Evolutionary conservation across 148 eudicot species (phyloP).

Genomic region (Cornus controversa): DNA sequence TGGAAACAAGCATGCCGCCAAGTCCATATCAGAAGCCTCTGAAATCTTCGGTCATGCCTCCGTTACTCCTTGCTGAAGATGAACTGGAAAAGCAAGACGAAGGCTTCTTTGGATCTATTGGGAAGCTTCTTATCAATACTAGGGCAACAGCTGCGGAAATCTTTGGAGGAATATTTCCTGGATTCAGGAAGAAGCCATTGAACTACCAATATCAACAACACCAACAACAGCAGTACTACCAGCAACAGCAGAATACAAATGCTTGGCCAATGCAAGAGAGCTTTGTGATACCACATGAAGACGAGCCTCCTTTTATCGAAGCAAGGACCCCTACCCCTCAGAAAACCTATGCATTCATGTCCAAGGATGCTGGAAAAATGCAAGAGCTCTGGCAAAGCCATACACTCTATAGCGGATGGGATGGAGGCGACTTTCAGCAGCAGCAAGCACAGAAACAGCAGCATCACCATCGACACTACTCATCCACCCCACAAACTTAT

Average conservation of each 20-base stretch:
- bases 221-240: conserved; percentile 35
- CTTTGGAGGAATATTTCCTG: no score
- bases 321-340: conserved; percentile 75
- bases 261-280: conserved; percentile 85
- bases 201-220: conserved; percentile 34
- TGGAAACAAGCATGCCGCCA: conserved; percentile 31
- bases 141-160: conserved; percentile 63
- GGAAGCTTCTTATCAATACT: conserved; percentile 47
- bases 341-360: conserved; percentile 90
- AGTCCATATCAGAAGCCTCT: conserved; percentile 51
- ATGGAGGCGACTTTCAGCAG: conserved; percentile 51
- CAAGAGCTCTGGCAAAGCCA: conserved; percentile 77
- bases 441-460: conserved; percentile 35
- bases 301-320: conserved; percentile 81
- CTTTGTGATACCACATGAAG: conserved; percentile 76
- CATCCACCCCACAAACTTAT: conserved; percentile 64
- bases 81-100: conserved; percentile 83
- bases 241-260: conserved; percentile 33
- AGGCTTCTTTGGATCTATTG: conserved; percentile 63
- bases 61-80: conserved; percentile 68
- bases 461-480: conserved; percentile 61
- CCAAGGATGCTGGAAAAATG: conserved; percentile 79
- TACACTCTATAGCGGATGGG: conserved; percentile 65
- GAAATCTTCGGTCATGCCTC: conserved; percentile 56
- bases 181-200: conserved; percentile 39